Base-by-base conservation (phyloP, 495 filamentous ascomycete genomes). In the Parathielavia appendiculata region DNA sequence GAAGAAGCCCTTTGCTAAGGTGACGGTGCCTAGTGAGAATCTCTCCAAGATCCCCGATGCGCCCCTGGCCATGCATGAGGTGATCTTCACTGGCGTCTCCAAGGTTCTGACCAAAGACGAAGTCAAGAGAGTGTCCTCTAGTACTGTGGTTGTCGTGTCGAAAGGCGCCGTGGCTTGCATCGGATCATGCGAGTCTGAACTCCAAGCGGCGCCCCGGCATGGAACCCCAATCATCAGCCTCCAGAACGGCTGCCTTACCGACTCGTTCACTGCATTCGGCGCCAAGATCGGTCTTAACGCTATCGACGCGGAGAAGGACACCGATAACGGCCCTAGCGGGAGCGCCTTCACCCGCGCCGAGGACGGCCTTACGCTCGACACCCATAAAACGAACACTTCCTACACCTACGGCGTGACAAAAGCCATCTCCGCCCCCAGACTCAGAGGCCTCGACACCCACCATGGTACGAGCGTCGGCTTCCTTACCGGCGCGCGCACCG, bases 211-310 rank as follows among this genome's bases (percentile, higher is more conserved):
- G 6, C 49, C 65, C 17, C 53, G 62, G 6, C 51, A 59, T 14
- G 61, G 71, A 3, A 66, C 52, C 12, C 68, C 57, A n/a, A 62
- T 71, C 50, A 70, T 86, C 40, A 6, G 62, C 7, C 77, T 87
- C 23, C 50, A 72, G 52, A 76, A 85, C 56, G 84, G 84, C 17
- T 74, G 83, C 62, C 66, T 86, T 4, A 76, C 77, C 8, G 76
- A 74, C 6, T 79, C 82, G 0, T 75, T 84, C 58, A 83, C 79
- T 3, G 77, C 78, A 12, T 76, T 84, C 35, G 77, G 76, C 13
- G 73, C 73, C 26, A 66, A 65, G 22, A 66, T 86, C 2, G 84
- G 84, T 2, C 70, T 86, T 10, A 73, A 72, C 32, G 82, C 76
- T n/a, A 85, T 87, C 46, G 74, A 76, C 34, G 71, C 71, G 5